A percentile compares a stretch with the other conserved stretches of the same genome.
Evolutionary conservation across 768 basidiomycete genomes (phyloP).

Genomic region (Kwoniella sp.): DNA sequence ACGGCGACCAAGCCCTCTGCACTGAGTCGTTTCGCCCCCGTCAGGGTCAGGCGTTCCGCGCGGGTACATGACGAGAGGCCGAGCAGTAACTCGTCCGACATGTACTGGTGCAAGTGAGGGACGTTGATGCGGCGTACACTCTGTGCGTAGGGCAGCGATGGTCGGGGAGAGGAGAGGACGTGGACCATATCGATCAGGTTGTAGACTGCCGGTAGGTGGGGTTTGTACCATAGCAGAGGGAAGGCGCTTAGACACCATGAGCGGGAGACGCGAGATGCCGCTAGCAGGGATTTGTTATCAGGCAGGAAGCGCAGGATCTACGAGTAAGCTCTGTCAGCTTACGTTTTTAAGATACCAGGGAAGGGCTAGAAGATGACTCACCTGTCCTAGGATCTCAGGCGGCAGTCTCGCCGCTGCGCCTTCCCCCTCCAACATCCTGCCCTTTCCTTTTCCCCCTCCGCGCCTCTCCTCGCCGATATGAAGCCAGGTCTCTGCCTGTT

Average conservation of each 20-base stretch:
- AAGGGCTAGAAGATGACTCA: constrained; percentile 18
- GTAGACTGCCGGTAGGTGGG: constrained; percentile 64
- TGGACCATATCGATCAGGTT: constrained; percentile 74
- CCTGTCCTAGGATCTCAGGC: constrained; percentile 83
- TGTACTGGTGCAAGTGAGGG: constrained; percentile 62
- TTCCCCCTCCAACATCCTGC: constrained; percentile 9
- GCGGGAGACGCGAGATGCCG: constrained; percentile 73
- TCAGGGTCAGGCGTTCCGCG: constrained; percentile 82
- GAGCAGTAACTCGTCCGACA: constrained; percentile 69
- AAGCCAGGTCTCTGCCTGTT: constrained; percentile 15
- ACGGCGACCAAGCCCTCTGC: constrained; percentile 62
- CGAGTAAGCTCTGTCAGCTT: not conserved
- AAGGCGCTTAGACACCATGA: constrained; percentile 95
- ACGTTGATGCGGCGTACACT: constrained; percentile 92
- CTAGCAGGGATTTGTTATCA: constrained; percentile 66
- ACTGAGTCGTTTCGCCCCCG: constrained; percentile 67
- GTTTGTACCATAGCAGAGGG: constrained; percentile 91
- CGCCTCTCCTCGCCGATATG: constrained; percentile 7
- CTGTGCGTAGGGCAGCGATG: constrained; percentile 78
- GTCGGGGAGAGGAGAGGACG: constrained; percentile 58
- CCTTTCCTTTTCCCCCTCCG: constrained; percentile 52
- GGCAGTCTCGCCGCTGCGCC: constrained; percentile 55
- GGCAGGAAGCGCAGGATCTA: constrained; percentile 76
- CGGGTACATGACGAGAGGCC: constrained; percentile 69
- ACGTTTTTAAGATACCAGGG: not conserved